Base-by-base conservation (phyloP, 176 grass and related monocot species). In the Musa beccarii region DNA sequence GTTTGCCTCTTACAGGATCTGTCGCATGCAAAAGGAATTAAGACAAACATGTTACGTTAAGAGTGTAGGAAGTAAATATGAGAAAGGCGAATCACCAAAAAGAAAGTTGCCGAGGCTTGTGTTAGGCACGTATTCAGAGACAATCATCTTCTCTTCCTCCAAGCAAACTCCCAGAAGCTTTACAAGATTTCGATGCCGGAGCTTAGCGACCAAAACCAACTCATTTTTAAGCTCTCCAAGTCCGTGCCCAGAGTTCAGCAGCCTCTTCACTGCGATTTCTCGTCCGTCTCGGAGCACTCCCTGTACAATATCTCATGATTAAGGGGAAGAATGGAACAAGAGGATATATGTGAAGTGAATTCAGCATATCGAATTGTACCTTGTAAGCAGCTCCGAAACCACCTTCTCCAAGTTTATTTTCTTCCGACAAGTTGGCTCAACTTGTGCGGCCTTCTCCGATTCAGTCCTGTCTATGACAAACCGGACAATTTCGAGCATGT, bases 41-140 rank as follows among this genome's bases (percentile, higher is more conserved):
- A 25, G 24, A 25, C 24, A 25, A 25, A 25, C 24, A 25, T 25
- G 24, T 25, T 25, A 25, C 24, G 24, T 25, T 25, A 25, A 25
- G 24, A 25, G 24, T 25, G 24, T 25, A 25, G 24, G 24, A 25
- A 25, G 24, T 25, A 25, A 25, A 25, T 25, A 25, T 25, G 24
- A 59, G 10, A 17, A 15, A 59, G 17, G 17, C 10, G 10, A 15
- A 59, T 49, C 66, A 81, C 79, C 79, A 54, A 81, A 81, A 23
- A 81, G 79, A 52, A 81, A 74, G 73, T 73, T 54, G 57, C 75
- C 79, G 13, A 81, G 71, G 71, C 79, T 81, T 75, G 54, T 81
- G 79, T 81, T 81, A 52, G 71, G 59, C 13, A 81, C 54, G 34
- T 81, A 81, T 75, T 81, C 79, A 74, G 75, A 81, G 51, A 81